Base-by-base conservation (phyloP, 345 rosid genomes). In the Hibiscus mutabilis region DNA sequence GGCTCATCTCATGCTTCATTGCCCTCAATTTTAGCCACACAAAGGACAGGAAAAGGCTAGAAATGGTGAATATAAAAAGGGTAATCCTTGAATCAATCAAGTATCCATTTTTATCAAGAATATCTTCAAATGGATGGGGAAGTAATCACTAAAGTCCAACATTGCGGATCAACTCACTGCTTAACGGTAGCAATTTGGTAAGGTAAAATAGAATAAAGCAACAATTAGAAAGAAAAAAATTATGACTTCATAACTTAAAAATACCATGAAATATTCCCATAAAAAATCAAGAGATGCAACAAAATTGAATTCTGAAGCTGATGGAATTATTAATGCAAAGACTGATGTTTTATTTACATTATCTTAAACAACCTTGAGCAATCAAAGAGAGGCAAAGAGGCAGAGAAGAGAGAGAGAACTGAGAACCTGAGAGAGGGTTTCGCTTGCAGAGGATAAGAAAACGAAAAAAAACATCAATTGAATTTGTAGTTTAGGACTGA, bases 371-470 rank as follows among this genome's bases (percentile, higher is more conserved):
- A 31, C 24, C 63, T 55, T 14, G 56, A 35, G 55, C 40, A 62
- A 21, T 35, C 37, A 73, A 27, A 24, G 31, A 22, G 52, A 37
- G 42, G 29, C 47, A 14, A 42, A 31, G 47, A 60, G 13, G 29
- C 47, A 44, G 11, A 10, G 57, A n/a, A 60, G 31, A 44, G 42
- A 19, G 33, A 19, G 33, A 49, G 33, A 61, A 72, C 68, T 69
- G 33, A 49, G 33, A 61, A 72, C 68, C 75, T 35, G 35, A 25
- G 25, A 37, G 22, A 40, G 75, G 56, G 18, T 35, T 59, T 63
- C 29, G 7, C 56, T n/a, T 51, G 56, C 7, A 51, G 56, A 52
- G 22, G 24, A 52, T 52, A 52, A 52, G 70, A 64, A 53, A 29
- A 11, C 55, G 68, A 14, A 2, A 1, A 70, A 70, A 29, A 42